These are phyloP conservation scores for Taiozyma sp. DNA, from an alignment of 1,139 yeast genomes.

Conservation along the genomic window DNA sequence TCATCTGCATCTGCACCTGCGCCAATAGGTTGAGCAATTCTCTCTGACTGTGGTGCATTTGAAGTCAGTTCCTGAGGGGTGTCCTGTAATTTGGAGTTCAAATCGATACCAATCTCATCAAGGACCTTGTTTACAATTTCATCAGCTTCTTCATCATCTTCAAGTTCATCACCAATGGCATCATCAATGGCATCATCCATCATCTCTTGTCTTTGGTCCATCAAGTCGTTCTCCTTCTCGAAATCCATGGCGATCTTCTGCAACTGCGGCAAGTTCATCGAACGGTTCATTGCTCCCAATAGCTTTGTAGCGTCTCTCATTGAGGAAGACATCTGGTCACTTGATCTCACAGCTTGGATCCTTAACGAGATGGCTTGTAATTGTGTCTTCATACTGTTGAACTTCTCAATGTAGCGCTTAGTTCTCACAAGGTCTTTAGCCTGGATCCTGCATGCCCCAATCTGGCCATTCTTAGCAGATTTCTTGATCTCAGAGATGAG, in stretches of 20 bases:
- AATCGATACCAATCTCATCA: conserved; percentile 93
- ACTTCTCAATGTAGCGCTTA: conserved; percentile 72
- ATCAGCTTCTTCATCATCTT: conserved; percentile 84
- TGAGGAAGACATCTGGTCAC: conserved; percentile 92
- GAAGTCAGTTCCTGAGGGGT: conserved; percentile 51
- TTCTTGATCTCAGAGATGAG: conserved; percentile 80
- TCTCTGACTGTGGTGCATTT: conserved; percentile 28
- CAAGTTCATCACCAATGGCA: conserved; percentile 82
- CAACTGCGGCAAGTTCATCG: conserved; percentile 86
- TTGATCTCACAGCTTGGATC: conserved; percentile 86
- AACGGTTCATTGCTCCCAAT: conserved; percentile 78
- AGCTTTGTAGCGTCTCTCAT: conserved; percentile 95
- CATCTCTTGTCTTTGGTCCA: conserved; percentile 98
- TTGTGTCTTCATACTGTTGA: conserved; percentile 92
- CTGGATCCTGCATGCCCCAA: conserved; percentile 86
- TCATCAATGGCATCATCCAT: conserved; percentile 98
- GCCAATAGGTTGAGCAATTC: conserved; percentile 47
- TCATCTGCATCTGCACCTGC: conserved; percentile 50
- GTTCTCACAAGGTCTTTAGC: conserved; percentile 94
- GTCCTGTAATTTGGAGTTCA: conserved; percentile 59
- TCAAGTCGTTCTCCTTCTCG: conserved; percentile 87
- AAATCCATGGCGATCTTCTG: conserved; percentile 92
- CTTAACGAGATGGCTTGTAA: conserved; percentile 89
- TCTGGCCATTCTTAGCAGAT: conserved; percentile 85
- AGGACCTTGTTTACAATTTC: conserved; percentile 87